phyloP scores from a whole-genome alignment of 1,284 basidiomycete genomes.

The Takashimella tepidaria region DNA sequence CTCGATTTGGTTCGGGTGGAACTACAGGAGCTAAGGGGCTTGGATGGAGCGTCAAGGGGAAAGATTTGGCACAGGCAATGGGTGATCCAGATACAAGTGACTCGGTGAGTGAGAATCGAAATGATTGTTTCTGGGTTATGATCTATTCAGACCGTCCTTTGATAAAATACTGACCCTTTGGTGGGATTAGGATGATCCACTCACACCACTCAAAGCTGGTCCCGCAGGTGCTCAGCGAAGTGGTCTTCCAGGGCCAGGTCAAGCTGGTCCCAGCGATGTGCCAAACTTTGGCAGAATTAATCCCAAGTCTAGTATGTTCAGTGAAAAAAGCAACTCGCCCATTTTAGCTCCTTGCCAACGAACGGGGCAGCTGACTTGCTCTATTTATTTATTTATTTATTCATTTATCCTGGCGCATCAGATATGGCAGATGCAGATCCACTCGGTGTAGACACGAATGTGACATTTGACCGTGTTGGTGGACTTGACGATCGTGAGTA shows the following conservation, averaged over 20 bases:
- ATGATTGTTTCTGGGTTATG: too few relatives aligned
- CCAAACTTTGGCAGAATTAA: conserved; percentile 46
- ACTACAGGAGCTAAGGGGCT: conserved; percentile 20
- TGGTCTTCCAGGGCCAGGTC: conserved; percentile 67
- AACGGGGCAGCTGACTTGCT: conserved; percentile 2
- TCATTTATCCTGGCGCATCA: too few relatives aligned
- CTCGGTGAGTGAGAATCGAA: conserved; percentile 25
- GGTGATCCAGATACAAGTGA: conserved; percentile 43
- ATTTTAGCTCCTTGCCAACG: conserved; percentile 5
- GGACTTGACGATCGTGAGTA: conserved; percentile 84
- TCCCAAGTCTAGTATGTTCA: conserved; percentile 40
- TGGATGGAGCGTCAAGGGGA: conserved; percentile 30
- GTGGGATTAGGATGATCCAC: conserved; percentile 31
- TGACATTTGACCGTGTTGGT: conserved; percentile 96
- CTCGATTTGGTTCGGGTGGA: conserved; percentile 24
- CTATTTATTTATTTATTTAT: conserved; percentile 22
- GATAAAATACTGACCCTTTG: not conserved
- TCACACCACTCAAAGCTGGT: conserved; percentile 24
- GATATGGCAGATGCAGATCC: conserved; percentile 96
- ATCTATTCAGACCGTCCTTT: too few relatives aligned
- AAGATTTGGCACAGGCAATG: conserved; percentile 37
- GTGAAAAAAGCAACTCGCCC: not conserved
- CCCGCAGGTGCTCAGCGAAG: conserved; percentile 10
- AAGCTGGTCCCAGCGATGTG: conserved; percentile 56
- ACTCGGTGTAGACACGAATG: conserved; percentile 84